Evolutionary conservation across 257 asterid genomes (phyloP).

Genomic region (Penstemon newberryi): DNA sequence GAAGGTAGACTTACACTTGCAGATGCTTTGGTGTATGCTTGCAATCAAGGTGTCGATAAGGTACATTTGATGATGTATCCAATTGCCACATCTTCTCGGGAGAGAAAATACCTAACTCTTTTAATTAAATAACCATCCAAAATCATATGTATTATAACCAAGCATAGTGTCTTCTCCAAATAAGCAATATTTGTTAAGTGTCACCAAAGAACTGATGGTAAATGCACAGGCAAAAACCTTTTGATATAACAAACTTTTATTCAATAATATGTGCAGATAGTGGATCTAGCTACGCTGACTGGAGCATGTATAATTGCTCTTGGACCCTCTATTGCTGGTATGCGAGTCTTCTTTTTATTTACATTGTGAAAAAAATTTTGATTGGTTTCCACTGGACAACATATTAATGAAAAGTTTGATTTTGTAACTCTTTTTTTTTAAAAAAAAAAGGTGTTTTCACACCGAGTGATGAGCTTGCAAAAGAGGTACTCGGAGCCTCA

Average conservation of each 20-base stretch:
- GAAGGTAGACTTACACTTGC: slow-evolving; percentile 99
- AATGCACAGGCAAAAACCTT: too few species aligned
- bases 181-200: slow-evolving; percentile 1
- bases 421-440: too few species aligned
- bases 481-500: slow-evolving; percentile 78
- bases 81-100: neutral
- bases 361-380: neutral
- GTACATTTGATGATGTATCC: slow-evolving; percentile 36
- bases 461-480: slow-evolving; percentile 80
- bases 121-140: neutral
- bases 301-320: slow-evolving; percentile 92
- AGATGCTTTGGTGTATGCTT: slow-evolving; percentile 91
- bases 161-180: neutral
- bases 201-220: too few species aligned
- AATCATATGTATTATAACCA: neutral
- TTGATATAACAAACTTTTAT: slow-evolving; percentile 8
- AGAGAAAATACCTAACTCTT: neutral
- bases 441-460: slow-evolving; percentile 71
- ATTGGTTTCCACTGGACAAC: too few species aligned
- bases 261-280: slow-evolving; percentile 50
- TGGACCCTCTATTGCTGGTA: slow-evolving; percentile 94
- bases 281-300: slow-evolving; percentile 90
- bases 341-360: slow-evolving; percentile 13
- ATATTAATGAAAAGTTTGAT: too few species aligned
- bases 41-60: slow-evolving; percentile 97